Conservation (phyloP, 2,329 filamentous ascomycete species). For the Neoscytalidium dimidiatum region DNA sequence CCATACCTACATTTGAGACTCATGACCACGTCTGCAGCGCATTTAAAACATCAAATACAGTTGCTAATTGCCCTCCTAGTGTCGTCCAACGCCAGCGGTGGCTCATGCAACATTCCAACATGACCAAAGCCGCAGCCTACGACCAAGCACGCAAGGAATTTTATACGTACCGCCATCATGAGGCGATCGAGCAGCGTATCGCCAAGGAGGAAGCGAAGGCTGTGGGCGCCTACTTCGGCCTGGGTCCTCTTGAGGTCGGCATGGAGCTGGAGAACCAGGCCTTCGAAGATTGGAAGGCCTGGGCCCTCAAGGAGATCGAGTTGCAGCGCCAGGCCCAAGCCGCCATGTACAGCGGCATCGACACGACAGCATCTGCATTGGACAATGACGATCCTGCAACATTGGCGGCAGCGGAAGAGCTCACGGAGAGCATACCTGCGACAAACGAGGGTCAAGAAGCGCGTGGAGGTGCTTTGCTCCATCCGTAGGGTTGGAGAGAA, state of each 20-base stretch:
- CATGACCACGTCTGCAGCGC: background rate
- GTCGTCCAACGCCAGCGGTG: slow-evolving; percentile 90
- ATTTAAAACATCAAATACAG: slow-evolving; percentile 25
- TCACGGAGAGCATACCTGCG: slow-evolving; percentile 33
- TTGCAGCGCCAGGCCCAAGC: slow-evolving; percentile 50
- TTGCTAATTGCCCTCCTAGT: slow-evolving; percentile 48
- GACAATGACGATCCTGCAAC: slow-evolving; percentile 26
- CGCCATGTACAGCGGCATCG: slow-evolving; percentile 42
- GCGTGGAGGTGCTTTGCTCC: slow-evolving; percentile 38
- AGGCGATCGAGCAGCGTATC: slow-evolving; percentile 80
- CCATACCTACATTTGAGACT: background rate
- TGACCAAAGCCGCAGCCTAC: slow-evolving; percentile 72
- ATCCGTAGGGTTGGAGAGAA: slow-evolving; percentile 29
- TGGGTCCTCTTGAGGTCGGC: slow-evolving; percentile 70
- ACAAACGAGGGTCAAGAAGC: slow-evolving; percentile 37
- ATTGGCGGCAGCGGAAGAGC: slow-evolving; percentile 38
- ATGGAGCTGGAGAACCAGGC: slow-evolving; percentile 79
- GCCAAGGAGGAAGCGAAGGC: slow-evolving; percentile 84
- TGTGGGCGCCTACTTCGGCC: slow-evolving; percentile 87
- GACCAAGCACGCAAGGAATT: slow-evolving; percentile 87
- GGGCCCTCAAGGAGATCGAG: slow-evolving; percentile 63
- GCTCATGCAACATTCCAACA: slow-evolving; percentile 62
- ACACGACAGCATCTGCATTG: slow-evolving; percentile 34
- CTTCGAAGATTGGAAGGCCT: slow-evolving; percentile 83
- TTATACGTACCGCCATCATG: slow-evolving; percentile 77